phyloP scores from a whole-genome alignment of 805 yeast species.

The Saccharomycopsis fibuligera region DNA sequence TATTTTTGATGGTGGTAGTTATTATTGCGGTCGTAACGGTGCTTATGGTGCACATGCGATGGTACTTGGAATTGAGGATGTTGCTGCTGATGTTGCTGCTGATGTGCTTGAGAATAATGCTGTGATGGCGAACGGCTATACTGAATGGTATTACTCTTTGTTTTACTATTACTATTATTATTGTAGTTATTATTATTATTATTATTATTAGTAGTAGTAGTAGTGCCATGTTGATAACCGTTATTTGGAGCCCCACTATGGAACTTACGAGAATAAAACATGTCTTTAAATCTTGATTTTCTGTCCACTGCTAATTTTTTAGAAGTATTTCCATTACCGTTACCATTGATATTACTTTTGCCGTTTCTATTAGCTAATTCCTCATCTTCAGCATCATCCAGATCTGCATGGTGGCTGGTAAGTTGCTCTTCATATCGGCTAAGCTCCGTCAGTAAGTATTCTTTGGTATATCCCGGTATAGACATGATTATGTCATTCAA shows the following conservation, averaged over 20 bases:
- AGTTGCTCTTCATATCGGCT: not conserved
- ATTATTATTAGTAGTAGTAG: too few species aligned
- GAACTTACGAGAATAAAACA: not conserved
- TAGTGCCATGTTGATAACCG: too few species aligned
- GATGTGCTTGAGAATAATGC: not conserved
- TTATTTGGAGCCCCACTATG: not conserved
- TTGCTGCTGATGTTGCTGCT: not conserved
- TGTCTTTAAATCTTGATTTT: not conserved
- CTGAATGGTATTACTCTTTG: too few species aligned
- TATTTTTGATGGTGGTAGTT: too few species aligned
- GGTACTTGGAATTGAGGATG: not conserved
- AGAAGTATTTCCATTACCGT: not conserved
- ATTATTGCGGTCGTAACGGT: too few species aligned
- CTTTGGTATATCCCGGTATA: conserved; percentile 12
- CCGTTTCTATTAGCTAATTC: not conserved
- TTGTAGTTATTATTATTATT: too few species aligned
- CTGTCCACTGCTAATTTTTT: not conserved
- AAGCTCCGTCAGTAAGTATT: not conserved
- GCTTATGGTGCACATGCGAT: too few species aligned
- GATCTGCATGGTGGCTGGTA: not conserved
- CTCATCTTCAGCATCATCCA: not conserved
- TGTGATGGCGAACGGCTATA: not conserved
- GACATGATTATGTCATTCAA: conserved; percentile 12
- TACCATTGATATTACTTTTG: not conserved
- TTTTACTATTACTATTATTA: too few species aligned